Base-by-base conservation (phyloP, 305 asterid genomes). In the Solanum chacoense region DNA sequence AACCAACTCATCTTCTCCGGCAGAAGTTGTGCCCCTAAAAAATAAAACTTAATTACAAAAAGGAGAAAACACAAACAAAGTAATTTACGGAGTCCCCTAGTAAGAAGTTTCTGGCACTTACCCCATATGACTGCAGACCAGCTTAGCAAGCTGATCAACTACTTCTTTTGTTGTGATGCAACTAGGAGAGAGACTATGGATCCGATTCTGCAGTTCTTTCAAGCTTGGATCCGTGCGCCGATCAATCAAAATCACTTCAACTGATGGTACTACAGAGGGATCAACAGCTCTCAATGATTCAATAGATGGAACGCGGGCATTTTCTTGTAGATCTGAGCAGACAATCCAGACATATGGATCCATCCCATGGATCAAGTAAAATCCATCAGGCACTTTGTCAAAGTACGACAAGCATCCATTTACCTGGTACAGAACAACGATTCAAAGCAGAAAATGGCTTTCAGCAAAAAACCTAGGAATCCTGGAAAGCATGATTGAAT, bases 91-190 rank as follows among this genome's bases (percentile, higher is more conserved):
- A 86, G 84, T 37, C 89, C 89, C 90, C 87, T 6, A 63, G 71
- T 75, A 89, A 81, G 37, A 84, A 90, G 73, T 84, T 89, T 78
- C 89, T 40, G 89, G 90, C 85, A 89, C 98, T 95, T 92, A 96
- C 99, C 99, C 98, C 99, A 96, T 92, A 87, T 93, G 97, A 92
- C 92, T 94, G 95, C 96, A 95, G 29, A 96, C 98, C 90, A 98
- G 94, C 95, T 95, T 95, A 55, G 99, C 98, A 40, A 98, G 95
- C 88, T 96, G 98, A 71, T 96, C 98, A 92, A 96, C 98, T 91
- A 96, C 98, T 87, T 98, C 98, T 76, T 92, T 87, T 78, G 94
- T 90, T 89, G 96, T 94, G 79, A 89, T 90, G 89, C 99, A 93
- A 90, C 94, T 90, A 69, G 94, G 92, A 67, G 98, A 93, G 90